A percentile compares a stretch with the other conserved stretches of the same genome.
These are phyloP conservation scores for Conidiobolus incongruus DNA, from an alignment of 371 early-diverging fungal species.

Conservation along the genomic window DNA sequence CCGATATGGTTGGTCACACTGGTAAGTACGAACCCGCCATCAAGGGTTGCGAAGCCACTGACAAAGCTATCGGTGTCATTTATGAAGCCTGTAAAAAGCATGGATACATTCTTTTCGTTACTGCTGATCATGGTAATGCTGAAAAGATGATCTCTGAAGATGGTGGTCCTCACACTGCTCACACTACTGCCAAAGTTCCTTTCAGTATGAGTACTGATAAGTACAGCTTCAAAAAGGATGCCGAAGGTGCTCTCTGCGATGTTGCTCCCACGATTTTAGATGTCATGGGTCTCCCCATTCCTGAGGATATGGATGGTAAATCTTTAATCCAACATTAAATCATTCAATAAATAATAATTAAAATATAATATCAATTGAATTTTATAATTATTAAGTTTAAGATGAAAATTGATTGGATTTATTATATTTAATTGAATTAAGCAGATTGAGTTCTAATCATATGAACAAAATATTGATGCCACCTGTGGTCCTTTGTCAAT, in stretches of 20 bases:
- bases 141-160: constrained; percentile 94
- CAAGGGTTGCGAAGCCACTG: constrained; percentile 85
- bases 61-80: constrained; percentile 84
- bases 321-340: constrained; percentile 6
- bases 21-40: constrained; percentile 89
- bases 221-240: constrained; percentile 7
- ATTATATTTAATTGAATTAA: too few relatives aligned
- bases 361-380: too few relatives aligned
- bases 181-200: constrained; percentile 82
- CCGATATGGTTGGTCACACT: constrained; percentile 99
- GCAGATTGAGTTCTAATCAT: too few relatives aligned
- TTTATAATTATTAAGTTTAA: background rate
- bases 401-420: too few relatives aligned
- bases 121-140: constrained; percentile 99
- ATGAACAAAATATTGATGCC: constrained; percentile 64
- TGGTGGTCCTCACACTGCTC: constrained; percentile 82
- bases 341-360: background rate
- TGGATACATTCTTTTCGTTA: constrained; percentile 86
- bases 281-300: constrained; percentile 79
- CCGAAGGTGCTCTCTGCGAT: constrained; percentile 77
- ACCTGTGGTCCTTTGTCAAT: constrained; percentile 57
- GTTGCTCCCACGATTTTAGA: constrained; percentile 96
- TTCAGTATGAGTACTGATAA: constrained; percentile 60
- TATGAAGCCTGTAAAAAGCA: constrained; percentile 75
- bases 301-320: constrained; percentile 92